Conservation (phyloP, 2,329 filamentous ascomycete species). For the Curvularia spicifera region DNA sequence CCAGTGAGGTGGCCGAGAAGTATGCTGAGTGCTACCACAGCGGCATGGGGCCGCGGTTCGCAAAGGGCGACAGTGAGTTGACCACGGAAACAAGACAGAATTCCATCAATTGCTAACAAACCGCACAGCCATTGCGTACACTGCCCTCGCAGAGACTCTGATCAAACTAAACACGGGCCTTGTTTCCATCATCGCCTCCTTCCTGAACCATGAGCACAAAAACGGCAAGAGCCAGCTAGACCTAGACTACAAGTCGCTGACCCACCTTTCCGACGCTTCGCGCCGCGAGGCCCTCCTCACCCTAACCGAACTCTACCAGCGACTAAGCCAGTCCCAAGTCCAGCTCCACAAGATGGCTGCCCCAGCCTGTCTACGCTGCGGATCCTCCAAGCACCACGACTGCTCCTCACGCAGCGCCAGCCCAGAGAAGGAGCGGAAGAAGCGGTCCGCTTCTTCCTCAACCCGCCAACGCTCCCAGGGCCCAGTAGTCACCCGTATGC, state of each 20-base stretch:
- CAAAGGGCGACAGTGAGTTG: slow-evolving; percentile 54
- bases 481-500: slow-evolving; percentile 41
- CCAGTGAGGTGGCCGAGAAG: slow-evolving; percentile 52
- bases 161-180: slow-evolving; percentile 57
- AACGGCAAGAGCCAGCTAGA: slow-evolving; percentile 36
- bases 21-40: slow-evolving; percentile 50
- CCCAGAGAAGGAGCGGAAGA: slow-evolving; percentile 36
- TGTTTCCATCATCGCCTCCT: slow-evolving; percentile 55
- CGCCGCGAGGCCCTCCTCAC: slow-evolving; percentile 54
- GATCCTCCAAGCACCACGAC: slow-evolving; percentile 33
- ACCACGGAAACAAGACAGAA: background rate
- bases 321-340: slow-evolving; percentile 48
- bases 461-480: slow-evolving; percentile 31
- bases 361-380: slow-evolving; percentile 31
- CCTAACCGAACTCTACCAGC: slow-evolving; percentile 50
- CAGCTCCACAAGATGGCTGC: slow-evolving; percentile 35
- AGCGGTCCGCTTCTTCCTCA: slow-evolving; percentile 20
- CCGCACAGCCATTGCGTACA: slow-evolving; percentile 52
- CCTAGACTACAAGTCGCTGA: slow-evolving; percentile 55
- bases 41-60: slow-evolving; percentile 49
- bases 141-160: slow-evolving; percentile 54
- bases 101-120: background rate
- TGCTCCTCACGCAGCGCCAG: slow-evolving; percentile 27
- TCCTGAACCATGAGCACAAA: slow-evolving; percentile 49
- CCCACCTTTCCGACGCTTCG: slow-evolving; percentile 54